phyloP scores from a whole-genome alignment of 768 basidiomycete species.

The Lactarius quietus region DNA sequence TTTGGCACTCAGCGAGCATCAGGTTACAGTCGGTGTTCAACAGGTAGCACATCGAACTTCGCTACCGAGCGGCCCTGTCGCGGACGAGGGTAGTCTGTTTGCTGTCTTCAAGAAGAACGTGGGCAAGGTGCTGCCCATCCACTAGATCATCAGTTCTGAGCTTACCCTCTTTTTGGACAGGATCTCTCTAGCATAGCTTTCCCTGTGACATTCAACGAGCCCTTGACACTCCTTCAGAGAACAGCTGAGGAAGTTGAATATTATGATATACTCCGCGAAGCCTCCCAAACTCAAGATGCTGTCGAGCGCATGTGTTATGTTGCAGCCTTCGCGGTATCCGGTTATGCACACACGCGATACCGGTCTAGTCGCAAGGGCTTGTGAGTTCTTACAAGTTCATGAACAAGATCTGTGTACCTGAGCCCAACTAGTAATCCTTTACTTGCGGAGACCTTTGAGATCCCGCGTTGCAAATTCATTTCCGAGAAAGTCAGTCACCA shows the following conservation, averaged over 20 bases:
- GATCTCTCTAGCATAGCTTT: slow-evolving; percentile 79
- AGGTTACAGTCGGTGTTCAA: background rate
- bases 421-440: slow-evolving; percentile 64
- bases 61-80: slow-evolving; percentile 56
- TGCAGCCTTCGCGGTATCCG: slow-evolving; percentile 81
- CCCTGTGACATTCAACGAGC: slow-evolving; percentile 91
- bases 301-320: slow-evolving; percentile 69
- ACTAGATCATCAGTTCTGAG: slow-evolving; percentile 6
- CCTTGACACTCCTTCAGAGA: slow-evolving; percentile 76
- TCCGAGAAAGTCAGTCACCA: slow-evolving; percentile 87
- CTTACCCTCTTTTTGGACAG: slow-evolving; percentile 36
- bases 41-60: slow-evolving; percentile 47
- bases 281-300: slow-evolving; percentile 53
- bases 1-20: slow-evolving; percentile 14
- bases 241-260: slow-evolving; percentile 86
- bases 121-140: slow-evolving; percentile 57
- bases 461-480: slow-evolving; percentile 73
- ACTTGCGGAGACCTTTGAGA: slow-evolving; percentile 87
- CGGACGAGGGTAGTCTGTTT: slow-evolving; percentile 81
- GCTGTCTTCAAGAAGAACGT: slow-evolving; percentile 84
- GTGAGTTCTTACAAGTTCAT: slow-evolving; percentile 43
- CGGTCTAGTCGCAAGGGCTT: slow-evolving; percentile 85
- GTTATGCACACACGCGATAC: slow-evolving; percentile 77
- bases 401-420: slow-evolving; percentile 4
- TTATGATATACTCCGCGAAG: slow-evolving; percentile 61